Evolutionary conservation across 495 filamentous ascomycete species (phyloP).

Genomic region (Extremus antarcticus): DNA sequence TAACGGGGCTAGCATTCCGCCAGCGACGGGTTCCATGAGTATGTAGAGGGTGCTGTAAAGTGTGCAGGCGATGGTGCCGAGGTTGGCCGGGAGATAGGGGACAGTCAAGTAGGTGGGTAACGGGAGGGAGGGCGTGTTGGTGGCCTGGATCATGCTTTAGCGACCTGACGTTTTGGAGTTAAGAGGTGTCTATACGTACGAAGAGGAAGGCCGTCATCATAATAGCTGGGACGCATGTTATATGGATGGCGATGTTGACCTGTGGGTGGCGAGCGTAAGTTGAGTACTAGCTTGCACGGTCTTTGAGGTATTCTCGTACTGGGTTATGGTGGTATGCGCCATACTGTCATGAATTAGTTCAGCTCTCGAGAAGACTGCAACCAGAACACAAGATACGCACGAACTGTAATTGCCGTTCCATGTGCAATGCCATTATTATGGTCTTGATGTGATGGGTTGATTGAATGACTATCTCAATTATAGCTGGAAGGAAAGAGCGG

Average conservation of each 20-base stretch:
- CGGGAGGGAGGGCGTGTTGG: slow-evolving; percentile 63
- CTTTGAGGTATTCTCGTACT: slow-evolving; percentile 35
- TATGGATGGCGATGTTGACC: slow-evolving; percentile 81
- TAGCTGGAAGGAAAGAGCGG: too few relatives aligned
- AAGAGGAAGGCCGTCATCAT: slow-evolving; percentile 69
- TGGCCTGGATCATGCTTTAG: slow-evolving; percentile 36
- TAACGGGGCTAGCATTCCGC: slow-evolving; percentile 58
- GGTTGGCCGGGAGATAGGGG: slow-evolving; percentile 67
- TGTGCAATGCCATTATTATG: too few relatives aligned
- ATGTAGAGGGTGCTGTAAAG: slow-evolving; percentile 73
- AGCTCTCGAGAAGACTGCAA: too few relatives aligned
- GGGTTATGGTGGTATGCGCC: slow-evolving; percentile 86
- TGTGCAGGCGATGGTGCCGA: slow-evolving; percentile 63
- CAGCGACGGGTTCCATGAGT: slow-evolving; percentile 87
- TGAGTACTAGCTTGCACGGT: not conserved
- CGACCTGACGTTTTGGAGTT: slow-evolving; percentile 1
- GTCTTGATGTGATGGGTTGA: too few relatives aligned
- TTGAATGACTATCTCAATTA: too few relatives aligned
- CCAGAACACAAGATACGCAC: slow-evolving; percentile 46
- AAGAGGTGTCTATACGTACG: slow-evolving; percentile 51
- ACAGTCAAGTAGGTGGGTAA: slow-evolving; percentile 59
- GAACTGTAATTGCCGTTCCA: slow-evolving; percentile 56
- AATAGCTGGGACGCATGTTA: slow-evolving; percentile 76
- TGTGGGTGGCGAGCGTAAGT: slow-evolving; percentile 20
- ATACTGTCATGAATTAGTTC: slow-evolving; percentile 52